A percentile compares a stretch with the other conserved stretches of the same genome.
phyloP scores from a whole-genome alignment of 176 grass and related monocot genomes.

The Puya raimondii region DNA sequence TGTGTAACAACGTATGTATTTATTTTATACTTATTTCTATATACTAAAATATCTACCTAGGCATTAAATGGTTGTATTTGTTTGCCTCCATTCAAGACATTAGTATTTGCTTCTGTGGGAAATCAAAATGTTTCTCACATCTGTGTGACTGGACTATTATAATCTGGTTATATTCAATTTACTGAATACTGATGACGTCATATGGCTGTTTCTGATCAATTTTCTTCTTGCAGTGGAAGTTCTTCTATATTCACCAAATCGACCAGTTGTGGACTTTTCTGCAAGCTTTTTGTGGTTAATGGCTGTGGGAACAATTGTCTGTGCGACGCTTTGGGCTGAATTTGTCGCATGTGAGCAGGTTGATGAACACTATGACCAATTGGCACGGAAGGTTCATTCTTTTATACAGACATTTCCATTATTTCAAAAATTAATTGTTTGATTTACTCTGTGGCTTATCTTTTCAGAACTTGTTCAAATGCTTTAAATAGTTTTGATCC shows the following conservation, averaged over 20 bases:
- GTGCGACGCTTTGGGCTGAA: constrained; percentile 77
- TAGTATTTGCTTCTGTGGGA: background rate
- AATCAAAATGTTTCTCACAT: background rate
- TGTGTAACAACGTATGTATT: no score
- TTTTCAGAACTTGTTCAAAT: background rate
- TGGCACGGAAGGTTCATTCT: constrained; percentile 58
- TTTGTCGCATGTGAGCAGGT: constrained; percentile 63
- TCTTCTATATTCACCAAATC: constrained; percentile 79
- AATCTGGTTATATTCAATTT: background rate
- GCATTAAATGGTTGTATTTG: background rate
- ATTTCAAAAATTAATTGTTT: background rate
- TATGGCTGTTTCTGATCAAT: no score
- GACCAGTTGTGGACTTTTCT: constrained; percentile 71
- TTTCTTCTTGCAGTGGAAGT: constrained; percentile 62
- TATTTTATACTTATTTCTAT: background rate
- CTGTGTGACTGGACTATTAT: background rate
- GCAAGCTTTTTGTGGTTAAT: constrained; percentile 87
- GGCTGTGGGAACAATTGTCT: constrained; percentile 84
- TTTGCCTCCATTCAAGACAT: background rate
- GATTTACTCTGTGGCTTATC: background rate
- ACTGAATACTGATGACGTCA: background rate
- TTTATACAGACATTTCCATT: background rate
- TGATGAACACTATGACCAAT: constrained; percentile 72
- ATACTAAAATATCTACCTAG: background rate
- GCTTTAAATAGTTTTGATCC: background rate